phyloP scores from a whole-genome alignment of 2,329 filamentous ascomycete species.

The Dactylellina drechsleri region DNA sequence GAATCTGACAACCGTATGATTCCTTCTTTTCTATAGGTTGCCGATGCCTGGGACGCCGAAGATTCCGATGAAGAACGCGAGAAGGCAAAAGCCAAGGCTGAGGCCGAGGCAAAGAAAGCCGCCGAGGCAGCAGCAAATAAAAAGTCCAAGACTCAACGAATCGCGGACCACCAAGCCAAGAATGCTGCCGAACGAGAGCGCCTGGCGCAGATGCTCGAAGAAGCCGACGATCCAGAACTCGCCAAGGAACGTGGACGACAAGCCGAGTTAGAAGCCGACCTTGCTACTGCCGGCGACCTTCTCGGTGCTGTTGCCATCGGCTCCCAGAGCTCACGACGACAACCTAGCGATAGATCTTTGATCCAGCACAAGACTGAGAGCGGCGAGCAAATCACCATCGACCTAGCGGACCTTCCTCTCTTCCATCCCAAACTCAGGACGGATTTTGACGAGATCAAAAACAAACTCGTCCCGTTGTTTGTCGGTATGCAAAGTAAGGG shows the following conservation, averaged over 20 bases:
- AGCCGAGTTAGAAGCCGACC: slow-evolving; percentile 86
- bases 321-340: slow-evolving; percentile 69
- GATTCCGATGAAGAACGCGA: slow-evolving; percentile 97
- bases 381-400: slow-evolving; percentile 67
- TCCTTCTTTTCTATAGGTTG: slow-evolving; percentile 69
- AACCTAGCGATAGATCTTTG: slow-evolving; percentile 70
- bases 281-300: slow-evolving; percentile 88
- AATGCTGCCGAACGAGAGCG: slow-evolving; percentile 68
- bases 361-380: slow-evolving; percentile 70
- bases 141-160: slow-evolving; percentile 86
- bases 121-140: slow-evolving; percentile 88
- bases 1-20: slow-evolving; percentile 38
- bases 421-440: slow-evolving; percentile 90
- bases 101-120: slow-evolving; percentile 87
- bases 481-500: slow-evolving; percentile 81
- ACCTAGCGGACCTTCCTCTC: slow-evolving; percentile 80
- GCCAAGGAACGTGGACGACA: slow-evolving; percentile 76
- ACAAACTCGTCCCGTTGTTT: slow-evolving; percentile 81
- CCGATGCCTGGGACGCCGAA: slow-evolving; percentile 97
- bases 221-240: slow-evolving; percentile 75
- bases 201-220: slow-evolving; percentile 64
- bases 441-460: slow-evolving; percentile 83
- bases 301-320: slow-evolving; percentile 78
- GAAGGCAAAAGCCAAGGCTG: slow-evolving; percentile 87
- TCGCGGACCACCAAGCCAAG: slow-evolving; percentile 72